These are phyloP conservation scores for Penstemon newberryi DNA, from an alignment of 257 asterid species.

Conservation along the genomic window DNA sequence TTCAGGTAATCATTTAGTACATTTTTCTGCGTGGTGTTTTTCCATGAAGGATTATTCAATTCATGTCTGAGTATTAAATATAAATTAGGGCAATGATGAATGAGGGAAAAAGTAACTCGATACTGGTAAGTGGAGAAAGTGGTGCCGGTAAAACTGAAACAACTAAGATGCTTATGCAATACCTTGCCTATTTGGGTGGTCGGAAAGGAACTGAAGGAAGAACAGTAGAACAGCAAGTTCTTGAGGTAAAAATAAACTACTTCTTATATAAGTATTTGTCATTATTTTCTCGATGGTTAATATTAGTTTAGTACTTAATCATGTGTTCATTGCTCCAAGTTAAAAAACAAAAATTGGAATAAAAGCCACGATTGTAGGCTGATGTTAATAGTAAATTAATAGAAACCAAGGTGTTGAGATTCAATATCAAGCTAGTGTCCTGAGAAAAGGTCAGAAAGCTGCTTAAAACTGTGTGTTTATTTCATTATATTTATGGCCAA, in stretches of 20 bases:
- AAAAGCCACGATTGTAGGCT: not conserved
- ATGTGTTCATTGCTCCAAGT: conserved; percentile 8
- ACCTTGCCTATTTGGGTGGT: conserved; percentile 96
- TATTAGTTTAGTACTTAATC: conserved; percentile 9
- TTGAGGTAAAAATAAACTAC: conserved; percentile 60
- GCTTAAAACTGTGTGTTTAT: not conserved
- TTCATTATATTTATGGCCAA: conserved; percentile 11
- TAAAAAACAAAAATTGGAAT: not conserved
- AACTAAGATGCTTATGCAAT: conserved; percentile 97
- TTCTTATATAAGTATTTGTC: conserved; percentile 3
- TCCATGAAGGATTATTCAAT: conserved; percentile 22
- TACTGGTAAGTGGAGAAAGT: conserved; percentile 97
- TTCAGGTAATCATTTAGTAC: conserved; percentile 54
- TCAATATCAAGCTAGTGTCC: not conserved
- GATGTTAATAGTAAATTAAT: conserved; percentile 1
- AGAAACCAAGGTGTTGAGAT: conserved; percentile 12
- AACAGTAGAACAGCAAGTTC: conserved; percentile 97
- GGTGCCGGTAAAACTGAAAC: conserved; percentile 99
- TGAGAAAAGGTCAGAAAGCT: conserved; percentile 5
- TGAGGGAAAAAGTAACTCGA: conserved; percentile 91
- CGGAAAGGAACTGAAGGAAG: conserved; percentile 93
- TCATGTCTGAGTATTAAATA: conserved; percentile 36
- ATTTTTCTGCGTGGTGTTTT: conserved; percentile 21
- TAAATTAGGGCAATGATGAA: conserved; percentile 76
- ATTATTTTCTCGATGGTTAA: conserved; percentile 1